These are phyloP conservation scores for Eucalyptus curtisii DNA, from an alignment of 345 rosid genomes.

Conservation along the genomic window DNA sequence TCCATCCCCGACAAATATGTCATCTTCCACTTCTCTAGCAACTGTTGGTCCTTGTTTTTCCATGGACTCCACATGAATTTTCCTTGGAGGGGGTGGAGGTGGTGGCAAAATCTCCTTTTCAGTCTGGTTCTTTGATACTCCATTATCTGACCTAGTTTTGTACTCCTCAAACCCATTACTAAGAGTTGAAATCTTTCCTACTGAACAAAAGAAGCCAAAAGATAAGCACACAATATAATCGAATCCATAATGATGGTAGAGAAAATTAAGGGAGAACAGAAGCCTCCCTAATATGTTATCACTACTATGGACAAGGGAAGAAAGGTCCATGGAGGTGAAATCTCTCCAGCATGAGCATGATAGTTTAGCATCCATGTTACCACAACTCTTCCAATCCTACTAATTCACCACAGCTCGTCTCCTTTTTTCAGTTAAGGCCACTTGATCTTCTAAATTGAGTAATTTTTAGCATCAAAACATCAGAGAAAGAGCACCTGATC, in stretches of 20 bases:
- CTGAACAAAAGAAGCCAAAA: neutral
- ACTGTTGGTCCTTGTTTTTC: constrained; percentile 48
- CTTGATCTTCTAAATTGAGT: neutral
- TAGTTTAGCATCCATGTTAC: neutral
- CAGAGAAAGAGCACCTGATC: neutral
- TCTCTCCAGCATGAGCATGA: neutral
- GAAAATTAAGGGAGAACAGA: neutral
- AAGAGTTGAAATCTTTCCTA: constrained; percentile 46
- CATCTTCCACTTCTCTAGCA: constrained; percentile 66
- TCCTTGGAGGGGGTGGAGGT: constrained; percentile 56
- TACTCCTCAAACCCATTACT: constrained; percentile 44
- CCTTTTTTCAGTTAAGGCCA: neutral
- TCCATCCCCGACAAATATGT: constrained; percentile 89
- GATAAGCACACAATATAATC: neutral
- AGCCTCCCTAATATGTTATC: neutral
- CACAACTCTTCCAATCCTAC: neutral
- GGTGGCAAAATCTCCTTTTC: constrained; percentile 51
- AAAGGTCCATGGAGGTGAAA: neutral
- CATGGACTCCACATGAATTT: constrained; percentile 25
- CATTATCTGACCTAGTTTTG: constrained; percentile 34
- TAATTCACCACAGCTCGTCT: neutral
- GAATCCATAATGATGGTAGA: neutral
- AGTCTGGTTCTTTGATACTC: constrained; percentile 11
- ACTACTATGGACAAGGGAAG: neutral
- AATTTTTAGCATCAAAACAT: neutral